phyloP scores from a whole-genome alignment of 495 filamentous ascomycete genomes.

The Cercophora newfieldiana region DNA sequence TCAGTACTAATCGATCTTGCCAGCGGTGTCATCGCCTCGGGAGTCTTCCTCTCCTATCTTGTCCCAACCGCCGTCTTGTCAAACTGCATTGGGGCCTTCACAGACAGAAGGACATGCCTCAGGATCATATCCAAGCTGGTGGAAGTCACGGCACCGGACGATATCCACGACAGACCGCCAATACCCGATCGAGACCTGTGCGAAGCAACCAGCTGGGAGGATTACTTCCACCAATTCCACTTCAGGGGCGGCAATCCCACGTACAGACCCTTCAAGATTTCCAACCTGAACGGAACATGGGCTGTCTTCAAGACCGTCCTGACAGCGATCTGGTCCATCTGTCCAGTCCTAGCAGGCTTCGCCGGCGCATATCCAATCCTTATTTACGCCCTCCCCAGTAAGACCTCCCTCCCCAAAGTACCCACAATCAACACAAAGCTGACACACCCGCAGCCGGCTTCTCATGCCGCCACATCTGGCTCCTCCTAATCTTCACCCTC shows the following conservation, averaged over 20 bases:
- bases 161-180: not conserved
- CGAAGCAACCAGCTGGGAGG: not conserved
- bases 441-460: not conserved
- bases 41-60: constrained; percentile 11
- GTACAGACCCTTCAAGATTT: not conserved
- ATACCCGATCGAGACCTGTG: not conserved
- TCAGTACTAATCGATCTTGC: not conserved
- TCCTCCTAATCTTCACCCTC: not conserved
- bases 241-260: constrained; percentile 9
- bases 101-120: not conserved
- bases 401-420: not conserved
- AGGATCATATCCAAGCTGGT: constrained; percentile 11
- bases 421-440: not conserved
- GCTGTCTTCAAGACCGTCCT: not conserved
- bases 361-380: constrained; percentile 4
- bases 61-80: constrained; percentile 11
- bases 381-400: not conserved
- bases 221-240: constrained; percentile 14
- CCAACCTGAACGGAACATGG: not conserved
- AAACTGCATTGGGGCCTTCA: constrained; percentile 15
- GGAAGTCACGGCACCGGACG: not conserved
- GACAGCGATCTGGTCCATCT: not conserved
- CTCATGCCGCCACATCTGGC: constrained; percentile 7
- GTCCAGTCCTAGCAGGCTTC: not conserved
- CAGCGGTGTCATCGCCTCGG: constrained; percentile 6